A percentile compares a stretch with the other conserved stretches of the same genome.
Evolutionary conservation across 345 rosid genomes (phyloP).

Genomic region (Lumnitzera littorea): DNA sequence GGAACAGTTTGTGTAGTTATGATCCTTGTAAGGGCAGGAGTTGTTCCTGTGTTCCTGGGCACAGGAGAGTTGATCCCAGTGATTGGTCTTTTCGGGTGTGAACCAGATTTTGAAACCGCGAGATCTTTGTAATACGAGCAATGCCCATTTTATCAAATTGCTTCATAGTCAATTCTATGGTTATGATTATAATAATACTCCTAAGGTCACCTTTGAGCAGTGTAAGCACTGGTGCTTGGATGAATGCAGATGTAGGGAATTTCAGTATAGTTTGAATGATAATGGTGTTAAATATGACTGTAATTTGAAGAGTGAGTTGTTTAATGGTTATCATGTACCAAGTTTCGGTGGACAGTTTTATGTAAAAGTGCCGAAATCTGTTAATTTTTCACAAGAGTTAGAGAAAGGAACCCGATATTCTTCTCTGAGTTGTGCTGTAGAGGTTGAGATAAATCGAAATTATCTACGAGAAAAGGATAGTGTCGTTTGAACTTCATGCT

Average conservation of each 20-base stretch:
- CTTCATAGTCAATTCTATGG: too few species aligned
- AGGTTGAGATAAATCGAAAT: conserved; percentile 9
- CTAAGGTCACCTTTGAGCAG: conserved; percentile 3
- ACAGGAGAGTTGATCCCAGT: conserved; percentile 4
- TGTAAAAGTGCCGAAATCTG: conserved; percentile 18
- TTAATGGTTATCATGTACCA: conserved; percentile 14
- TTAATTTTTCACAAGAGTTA: conserved; percentile 2
- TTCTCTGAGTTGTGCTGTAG: not conserved
- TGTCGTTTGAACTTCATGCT: conserved; percentile 14
- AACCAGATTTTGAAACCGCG: conserved; percentile 15
- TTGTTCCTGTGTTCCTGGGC: conserved; percentile 34
- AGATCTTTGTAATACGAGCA: conserved; percentile 1
- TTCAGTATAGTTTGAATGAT: too few species aligned
- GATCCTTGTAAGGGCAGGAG: conserved; percentile 8
- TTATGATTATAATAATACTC: not conserved
- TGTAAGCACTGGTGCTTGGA: conserved; percentile 12
- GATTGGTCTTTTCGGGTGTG: conserved; percentile 33
- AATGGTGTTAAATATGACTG: not conserved
- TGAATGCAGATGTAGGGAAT: conserved; percentile 20
- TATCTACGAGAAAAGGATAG: conserved; percentile 4
- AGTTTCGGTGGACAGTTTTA: conserved; percentile 13
- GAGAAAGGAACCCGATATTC: conserved; percentile 6
- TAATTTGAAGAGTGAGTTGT: conserved; percentile 12
- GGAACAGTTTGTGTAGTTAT: too few species aligned
- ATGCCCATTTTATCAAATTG: conserved; percentile 14